Percentiles rank a stretch among this genome's conserved stretches.
Evolutionary conservation across 192 early-diverging fungal genomes (phyloP).

Genomic region (Radiomyces spectabilis): DNA sequence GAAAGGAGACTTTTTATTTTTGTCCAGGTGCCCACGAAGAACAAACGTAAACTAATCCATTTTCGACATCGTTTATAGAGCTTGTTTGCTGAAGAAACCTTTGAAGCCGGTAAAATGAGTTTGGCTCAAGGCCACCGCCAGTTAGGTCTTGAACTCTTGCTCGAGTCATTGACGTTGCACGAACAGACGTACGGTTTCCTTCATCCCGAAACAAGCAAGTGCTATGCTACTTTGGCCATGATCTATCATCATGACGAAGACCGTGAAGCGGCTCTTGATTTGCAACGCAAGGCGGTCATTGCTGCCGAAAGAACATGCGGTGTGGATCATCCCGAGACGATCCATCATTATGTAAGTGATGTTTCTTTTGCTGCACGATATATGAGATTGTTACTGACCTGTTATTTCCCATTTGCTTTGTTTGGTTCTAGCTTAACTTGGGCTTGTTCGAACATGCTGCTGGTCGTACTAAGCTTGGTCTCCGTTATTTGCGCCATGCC

Average conservation of each 20-base stretch:
- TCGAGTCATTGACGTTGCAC: conserved; percentile 78
- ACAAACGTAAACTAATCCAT: too few species aligned
- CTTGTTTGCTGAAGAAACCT: conserved; percentile 82
- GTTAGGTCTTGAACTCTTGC: conserved; percentile 72
- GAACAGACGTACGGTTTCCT: conserved; percentile 93
- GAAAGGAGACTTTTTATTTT: background rate
- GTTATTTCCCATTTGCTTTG: conserved; percentile 3
- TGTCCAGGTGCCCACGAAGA: too few species aligned
- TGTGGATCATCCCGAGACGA: conserved; percentile 77
- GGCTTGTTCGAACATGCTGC: conserved; percentile 83
- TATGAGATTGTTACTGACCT: background rate
- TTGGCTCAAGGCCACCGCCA: conserved; percentile 74
- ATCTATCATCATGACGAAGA: conserved; percentile 68
- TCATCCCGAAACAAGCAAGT: conserved; percentile 83
- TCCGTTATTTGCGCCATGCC: conserved; percentile 79
- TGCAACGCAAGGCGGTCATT: conserved; percentile 76
- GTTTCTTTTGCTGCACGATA: too few species aligned
- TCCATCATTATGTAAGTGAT: conserved; percentile 74
- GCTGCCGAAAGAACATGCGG: conserved; percentile 80
- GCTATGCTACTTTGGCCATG: conserved; percentile 78
- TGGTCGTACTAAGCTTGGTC: conserved; percentile 61
- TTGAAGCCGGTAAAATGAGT: conserved; percentile 76
- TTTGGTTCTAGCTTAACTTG: conserved; percentile 59
- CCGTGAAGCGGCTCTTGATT: conserved; percentile 54
- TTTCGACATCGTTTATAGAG: too few species aligned